Percentiles rank a stretch among this genome's conserved stretches.
These are phyloP conservation scores for Pyrenochaeta sp. DNA, from an alignment of 2,329 filamentous ascomycete species.

Conservation along the genomic window DNA sequence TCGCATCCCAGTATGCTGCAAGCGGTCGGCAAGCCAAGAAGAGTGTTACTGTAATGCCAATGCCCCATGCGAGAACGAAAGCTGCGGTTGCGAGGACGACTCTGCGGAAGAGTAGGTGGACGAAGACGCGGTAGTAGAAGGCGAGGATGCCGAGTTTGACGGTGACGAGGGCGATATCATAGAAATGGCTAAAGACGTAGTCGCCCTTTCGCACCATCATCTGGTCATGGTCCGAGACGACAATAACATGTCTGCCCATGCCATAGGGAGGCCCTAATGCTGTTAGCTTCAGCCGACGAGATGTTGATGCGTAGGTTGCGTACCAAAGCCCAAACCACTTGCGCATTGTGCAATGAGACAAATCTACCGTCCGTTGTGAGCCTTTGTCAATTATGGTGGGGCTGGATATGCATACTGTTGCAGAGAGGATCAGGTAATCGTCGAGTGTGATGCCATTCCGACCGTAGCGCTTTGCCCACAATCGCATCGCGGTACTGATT, in stretches of 20 bases:
- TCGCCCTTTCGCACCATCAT: slow-evolving; percentile 47
- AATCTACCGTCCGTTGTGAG: slow-evolving; percentile 21
- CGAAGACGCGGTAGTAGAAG: slow-evolving; percentile 46
- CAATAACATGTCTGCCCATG: slow-evolving; percentile 44
- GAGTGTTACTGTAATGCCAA: slow-evolving; percentile 42
- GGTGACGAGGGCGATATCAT: slow-evolving; percentile 41
- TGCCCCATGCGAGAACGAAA: slow-evolving; percentile 41
- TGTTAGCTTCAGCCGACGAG: slow-evolving; percentile 15
- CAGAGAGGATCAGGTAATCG: slow-evolving; percentile 43
- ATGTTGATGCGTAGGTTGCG: neutral
- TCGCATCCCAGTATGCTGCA: slow-evolving; percentile 39
- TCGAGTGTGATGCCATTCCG: slow-evolving; percentile 44
- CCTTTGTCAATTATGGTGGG: neutral
- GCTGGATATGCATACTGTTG: slow-evolving; percentile 31
- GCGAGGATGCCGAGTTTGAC: slow-evolving; percentile 46
- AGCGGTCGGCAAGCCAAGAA: slow-evolving; percentile 41
- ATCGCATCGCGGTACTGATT: slow-evolving; percentile 34
- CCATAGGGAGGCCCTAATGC: slow-evolving; percentile 40
- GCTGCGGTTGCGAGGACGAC: slow-evolving; percentile 39
- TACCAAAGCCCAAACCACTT: slow-evolving; percentile 40
- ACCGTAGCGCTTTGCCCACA: slow-evolving; percentile 42
- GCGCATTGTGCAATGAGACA: slow-evolving; percentile 43
- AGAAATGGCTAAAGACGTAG: slow-evolving; percentile 48
- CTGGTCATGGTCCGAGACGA: slow-evolving; percentile 33
- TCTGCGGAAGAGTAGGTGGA: slow-evolving; percentile 38